Base-by-base conservation (phyloP, 78 protist species). In the Paulinella micropora region DNA sequence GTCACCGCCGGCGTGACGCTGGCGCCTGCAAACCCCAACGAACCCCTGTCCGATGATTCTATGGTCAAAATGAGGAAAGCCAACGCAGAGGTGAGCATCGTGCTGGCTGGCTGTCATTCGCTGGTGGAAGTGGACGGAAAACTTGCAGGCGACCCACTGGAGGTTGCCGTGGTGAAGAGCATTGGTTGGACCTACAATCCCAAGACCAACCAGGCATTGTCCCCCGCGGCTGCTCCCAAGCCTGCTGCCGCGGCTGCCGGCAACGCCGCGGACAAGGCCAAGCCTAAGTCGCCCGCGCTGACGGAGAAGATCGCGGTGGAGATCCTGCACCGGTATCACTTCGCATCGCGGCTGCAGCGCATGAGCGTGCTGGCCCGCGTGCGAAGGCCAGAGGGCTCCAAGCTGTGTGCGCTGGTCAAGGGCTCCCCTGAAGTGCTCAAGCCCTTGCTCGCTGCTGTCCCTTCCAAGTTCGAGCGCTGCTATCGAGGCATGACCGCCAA, bases 111-210 rank as follows among this genome's bases (percentile, higher is more conserved):
- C 37, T 87, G 90, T 73, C 90, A 91, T 39, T 39, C 91, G 1
- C 83, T 91, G 34, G n/a, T 85, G 39, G 0, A 28, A 31, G 39
- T 84, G 36, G 89, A 23, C 38, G 79, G 84, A n/a, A n/a, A n/a
- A n/a, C n/a, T n/a, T 51, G 73, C 34, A 28, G 99, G 99, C 40
- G 99, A 98, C 87, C 96, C 99, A 40, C 85, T 96, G 95, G 99
- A 98, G 89, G 41, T 34, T 29, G 98, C 97, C 0, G 94, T 95
- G n/a, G n/a, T 98, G 31, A 87, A 90, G 34, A 88, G 94, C 0
- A 37, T 92, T 64, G 92, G 93, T n/a, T n/a, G n/a, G n/a, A n/a
- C n/a, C n/a, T n/a, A n/a, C n/a, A n/a, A n/a, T n/a, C n/a, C n/a
- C n/a, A n/a, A n/a, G n/a, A n/a, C n/a, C n/a, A n/a, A n/a, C n/a